Evolutionary conservation across 78 protist species (phyloP), one percentile per base, ranked within the genome.

Genomic region (Blattamonas nauphoetae): DNA sequence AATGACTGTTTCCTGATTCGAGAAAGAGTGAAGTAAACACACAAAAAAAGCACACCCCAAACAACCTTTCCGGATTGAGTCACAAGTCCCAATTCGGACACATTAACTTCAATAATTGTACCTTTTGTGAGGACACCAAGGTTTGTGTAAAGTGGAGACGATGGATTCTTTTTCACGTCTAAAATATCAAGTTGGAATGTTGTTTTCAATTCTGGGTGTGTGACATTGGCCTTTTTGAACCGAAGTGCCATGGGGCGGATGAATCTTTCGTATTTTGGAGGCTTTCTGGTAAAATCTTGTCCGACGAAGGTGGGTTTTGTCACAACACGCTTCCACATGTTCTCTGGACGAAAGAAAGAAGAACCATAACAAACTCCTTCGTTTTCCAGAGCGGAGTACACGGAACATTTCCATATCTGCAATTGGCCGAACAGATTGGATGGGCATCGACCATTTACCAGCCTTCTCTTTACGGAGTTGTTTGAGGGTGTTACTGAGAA

Each of bases 81-180:
- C 0, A 98, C 99, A 29, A 98, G 93, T 0, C 99, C 99, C 3
- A 98, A 93, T 41, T 96, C 99, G 35, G 92, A 78, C 41, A 96
- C 98, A 84, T 98, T 96, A 55, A 97, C 98, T 89, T 98, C 99
- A 32, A 98, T 87, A 86, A 98, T 92, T 0, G 99, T 95, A 29
- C 99, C 99, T 90, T 97, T 96, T n/a, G 99, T 98, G 88, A 98
- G 95, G 42, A 97, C 97, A 45, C 99, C 99, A 0, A 98, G 95
- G 35, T 86, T 89, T 3, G 99, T 97, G 91, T 92, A 96, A 41
- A 82, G 43, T 1, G 87, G 86, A 4, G 90, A 81, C n/a, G 85
- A 86, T 11, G 91, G 91, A 42, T 89, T 89, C 34, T 89, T 89
- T 55, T 89, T 90, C 34, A 96, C 98, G 0, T 96, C 96, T 21